Base-by-base conservation (phyloP, 306 rosid species). In the Leucaena leucocephala region DNA sequence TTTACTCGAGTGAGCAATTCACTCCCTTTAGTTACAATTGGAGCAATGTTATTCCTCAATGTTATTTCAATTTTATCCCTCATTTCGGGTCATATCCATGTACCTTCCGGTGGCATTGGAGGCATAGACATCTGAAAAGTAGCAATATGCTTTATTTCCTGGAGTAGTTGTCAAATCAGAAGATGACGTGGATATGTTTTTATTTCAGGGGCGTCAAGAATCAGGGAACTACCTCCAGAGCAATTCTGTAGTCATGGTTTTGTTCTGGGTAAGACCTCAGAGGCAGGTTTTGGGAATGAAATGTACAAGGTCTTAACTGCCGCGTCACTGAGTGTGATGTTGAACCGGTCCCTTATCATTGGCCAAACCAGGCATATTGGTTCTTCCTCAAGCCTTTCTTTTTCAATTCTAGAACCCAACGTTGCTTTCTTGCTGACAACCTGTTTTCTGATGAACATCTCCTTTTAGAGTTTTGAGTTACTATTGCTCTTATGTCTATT, bases 331-430 rank as follows among this genome's bases (percentile, higher is more conserved):
- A 92, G 98, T 81, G 66, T 91, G 77, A 90, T 95, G 96, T 82
- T 95, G 74, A 92, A 95, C 89, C 97, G 98, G 87, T 95, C 98
- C 84, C 88, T 95, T 80, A 92, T 95, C 89, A 88, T 95, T 84
- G 98, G 98, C 84, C 98, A 95, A 91, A 95, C 98, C 98, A 95
- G 98, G 98, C 98, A 95, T 90, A 91, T 95, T 92, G 94, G 97
- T 95, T 85, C 89, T 90, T 84, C 88, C 95, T 85, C 93, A 91
- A 89, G 94, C 96, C 98, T 88, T 89, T 88, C 88, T 84, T 88
- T 88, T 88, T 78, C 80, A 79, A 44, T 75, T 84, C 72, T 57
- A 76, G 48, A 83, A 72, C 27, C 45, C 52, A 45, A 49, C 40
- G 48, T 73, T 43, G 48, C 43, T 7, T 61, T 17, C 27, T 55